Percentiles rank a stretch among this genome's conserved stretches.
Evolutionary conservation across 2,329 filamentous ascomycete genomes (phyloP).

Genomic region (Colletotrichum orbiculare): DNA sequence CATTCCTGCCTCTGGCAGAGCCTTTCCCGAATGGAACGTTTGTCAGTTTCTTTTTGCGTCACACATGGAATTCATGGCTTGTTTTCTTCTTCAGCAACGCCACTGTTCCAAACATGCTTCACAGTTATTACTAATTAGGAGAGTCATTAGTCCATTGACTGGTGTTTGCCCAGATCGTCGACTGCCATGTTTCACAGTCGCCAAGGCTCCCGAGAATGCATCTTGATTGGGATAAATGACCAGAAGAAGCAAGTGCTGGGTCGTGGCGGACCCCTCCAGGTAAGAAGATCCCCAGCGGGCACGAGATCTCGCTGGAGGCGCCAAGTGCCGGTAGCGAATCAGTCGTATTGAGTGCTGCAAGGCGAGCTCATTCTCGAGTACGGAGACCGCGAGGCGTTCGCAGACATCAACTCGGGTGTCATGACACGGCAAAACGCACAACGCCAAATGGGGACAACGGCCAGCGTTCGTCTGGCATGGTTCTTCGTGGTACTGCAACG

Average conservation of each 20-base stretch:
- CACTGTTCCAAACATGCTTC: constrained; percentile 25
- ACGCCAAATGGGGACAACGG: no score
- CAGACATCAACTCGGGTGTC: no score
- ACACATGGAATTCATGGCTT: constrained; percentile 1
- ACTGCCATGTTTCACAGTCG: constrained; percentile 22
- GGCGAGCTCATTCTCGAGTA: no score
- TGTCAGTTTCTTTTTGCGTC: neutral
- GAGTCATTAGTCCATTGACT: constrained; percentile 1
- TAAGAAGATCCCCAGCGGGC: constrained; percentile 2
- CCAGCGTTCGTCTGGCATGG: neutral
- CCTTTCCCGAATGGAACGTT: no score
- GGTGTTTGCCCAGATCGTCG: constrained; percentile 10
- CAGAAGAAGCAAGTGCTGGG: constrained; percentile 19
- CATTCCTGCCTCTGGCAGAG: no score
- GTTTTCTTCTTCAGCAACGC: constrained; percentile 9
- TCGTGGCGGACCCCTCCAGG: neutral
- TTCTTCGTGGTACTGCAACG: neutral
- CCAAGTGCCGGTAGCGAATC: constrained; percentile 10
- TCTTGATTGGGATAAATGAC: neutral
- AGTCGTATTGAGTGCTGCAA: no score
- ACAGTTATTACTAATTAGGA: constrained; percentile 8
- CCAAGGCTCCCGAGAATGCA: constrained; percentile 13
- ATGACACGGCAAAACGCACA: no score
- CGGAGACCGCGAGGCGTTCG: no score
- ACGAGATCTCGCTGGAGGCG: constrained; percentile 8